Percentiles rank a stretch among this genome's conserved stretches.
Conservation (phyloP, 2,329 filamentous ascomycete genomes). For the Cadophora sp. region DNA sequence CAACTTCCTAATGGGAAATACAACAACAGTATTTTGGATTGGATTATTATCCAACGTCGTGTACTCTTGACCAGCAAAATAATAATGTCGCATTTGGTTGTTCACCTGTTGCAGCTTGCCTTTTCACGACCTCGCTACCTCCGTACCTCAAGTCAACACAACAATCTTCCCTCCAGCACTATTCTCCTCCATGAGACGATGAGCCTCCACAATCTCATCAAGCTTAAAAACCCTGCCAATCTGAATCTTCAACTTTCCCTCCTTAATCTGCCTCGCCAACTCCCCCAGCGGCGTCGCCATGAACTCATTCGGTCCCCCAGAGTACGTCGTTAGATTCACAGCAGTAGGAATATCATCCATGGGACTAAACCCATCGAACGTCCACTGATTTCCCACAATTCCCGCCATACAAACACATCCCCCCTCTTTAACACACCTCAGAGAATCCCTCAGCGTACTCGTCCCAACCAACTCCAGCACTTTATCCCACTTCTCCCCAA, state of each 20-base stretch:
- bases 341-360: slow-evolving; percentile 52
- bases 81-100: too few species aligned
- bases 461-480: slow-evolving; percentile 55
- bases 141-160: slow-evolving; percentile 42
- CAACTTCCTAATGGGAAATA: too few species aligned
- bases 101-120: neutral
- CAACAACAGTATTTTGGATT: too few species aligned
- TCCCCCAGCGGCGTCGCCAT: slow-evolving; percentile 51
- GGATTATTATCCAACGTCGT: too few species aligned
- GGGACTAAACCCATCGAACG: slow-evolving; percentile 47
- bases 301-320: slow-evolving; percentile 49
- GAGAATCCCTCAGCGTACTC: slow-evolving; percentile 52
- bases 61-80: too few species aligned
- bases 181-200: slow-evolving; percentile 53
- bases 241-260: slow-evolving; percentile 49
- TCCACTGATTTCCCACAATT: slow-evolving; percentile 53
- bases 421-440: slow-evolving; percentile 48
- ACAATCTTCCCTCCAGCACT: slow-evolving; percentile 54
- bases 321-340: slow-evolving; percentile 51
- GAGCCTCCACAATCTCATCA: slow-evolving; percentile 54
- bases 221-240: slow-evolving; percentile 52
- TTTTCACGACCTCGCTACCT: too few species aligned
- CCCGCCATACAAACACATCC: slow-evolving; percentile 55
- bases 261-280: slow-evolving; percentile 48
- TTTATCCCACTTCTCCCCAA: slow-evolving; percentile 51